Evolutionary conservation across 2,329 filamentous ascomycete genomes (phyloP).

Genomic region (Beauveria caledonica): DNA sequence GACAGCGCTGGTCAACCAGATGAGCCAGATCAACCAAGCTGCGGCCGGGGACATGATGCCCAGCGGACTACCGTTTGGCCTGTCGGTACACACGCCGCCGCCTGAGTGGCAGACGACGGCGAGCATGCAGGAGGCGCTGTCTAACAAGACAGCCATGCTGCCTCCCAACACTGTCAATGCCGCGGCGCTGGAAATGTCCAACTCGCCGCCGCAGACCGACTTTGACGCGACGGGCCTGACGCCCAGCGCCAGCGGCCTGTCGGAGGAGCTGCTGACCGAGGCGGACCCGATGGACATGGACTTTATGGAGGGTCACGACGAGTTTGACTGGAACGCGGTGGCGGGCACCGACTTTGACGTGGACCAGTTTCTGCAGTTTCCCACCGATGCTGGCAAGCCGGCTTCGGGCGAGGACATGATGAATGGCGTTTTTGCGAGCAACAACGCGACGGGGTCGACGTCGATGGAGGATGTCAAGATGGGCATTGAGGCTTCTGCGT

Average conservation of each 20-base stretch:
- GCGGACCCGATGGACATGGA: constrained; percentile 36
- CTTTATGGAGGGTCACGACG: constrained; percentile 37
- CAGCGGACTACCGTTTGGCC: constrained; percentile 27
- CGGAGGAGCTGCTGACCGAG: constrained; percentile 30
- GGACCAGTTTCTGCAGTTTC: constrained; percentile 52
- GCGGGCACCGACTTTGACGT: constrained; percentile 47
- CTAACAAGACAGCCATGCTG: constrained; percentile 25
- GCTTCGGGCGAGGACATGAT: constrained; percentile 30
- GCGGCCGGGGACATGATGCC: constrained; percentile 25
- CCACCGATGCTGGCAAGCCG: constrained; percentile 37
- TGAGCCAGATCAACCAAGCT: neutral
- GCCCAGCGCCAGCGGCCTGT: constrained; percentile 37
- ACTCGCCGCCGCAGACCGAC: constrained; percentile 39
- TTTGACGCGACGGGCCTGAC: constrained; percentile 33
- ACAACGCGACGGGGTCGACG: neutral
- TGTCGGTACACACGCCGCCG: constrained; percentile 42
- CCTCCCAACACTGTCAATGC: constrained; percentile 31
- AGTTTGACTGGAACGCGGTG: constrained; percentile 47
- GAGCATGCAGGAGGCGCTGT: constrained; percentile 28
- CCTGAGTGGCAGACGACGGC: constrained; percentile 35
- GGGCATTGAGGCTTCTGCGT: constrained; percentile 10
- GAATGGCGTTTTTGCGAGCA: constrained; percentile 23
- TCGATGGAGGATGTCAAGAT: constrained; percentile 8
- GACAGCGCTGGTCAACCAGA: constrained; percentile 18
- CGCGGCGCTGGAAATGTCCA: constrained; percentile 26